Conservation (phyloP, 352 stramenopile genomes). For the Phytophthora hybrid region DNA sequence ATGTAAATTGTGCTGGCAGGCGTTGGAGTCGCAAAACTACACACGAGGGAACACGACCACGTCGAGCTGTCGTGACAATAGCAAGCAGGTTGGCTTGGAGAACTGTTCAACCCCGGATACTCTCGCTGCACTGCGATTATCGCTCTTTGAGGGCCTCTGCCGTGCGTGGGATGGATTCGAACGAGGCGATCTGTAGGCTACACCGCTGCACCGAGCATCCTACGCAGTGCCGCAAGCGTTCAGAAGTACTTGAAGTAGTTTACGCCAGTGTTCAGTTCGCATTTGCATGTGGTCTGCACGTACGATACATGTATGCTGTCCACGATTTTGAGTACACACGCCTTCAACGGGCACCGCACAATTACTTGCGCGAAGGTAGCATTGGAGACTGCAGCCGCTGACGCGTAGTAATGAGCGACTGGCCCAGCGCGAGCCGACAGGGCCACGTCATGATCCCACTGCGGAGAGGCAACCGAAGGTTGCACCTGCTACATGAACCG, state of each 20-base stretch:
- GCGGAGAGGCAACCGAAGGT: neutral
- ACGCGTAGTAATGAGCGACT: constrained; percentile 6
- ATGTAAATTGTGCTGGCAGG: neutral
- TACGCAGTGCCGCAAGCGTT: neutral
- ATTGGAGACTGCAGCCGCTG: neutral
- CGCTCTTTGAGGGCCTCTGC: constrained; percentile 17
- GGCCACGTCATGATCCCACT: neutral
- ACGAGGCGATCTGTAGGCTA: constrained; percentile 23
- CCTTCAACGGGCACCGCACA: constrained; percentile 1
- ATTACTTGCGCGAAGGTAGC: neutral
- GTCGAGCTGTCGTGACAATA: constrained; percentile 13
- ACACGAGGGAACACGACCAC: constrained; percentile 18
- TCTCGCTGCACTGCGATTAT: neutral
- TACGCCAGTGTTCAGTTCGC: constrained; percentile 22
- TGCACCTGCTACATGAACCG: neutral
- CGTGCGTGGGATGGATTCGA: constrained; percentile 29
- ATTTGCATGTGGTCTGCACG: neutral
- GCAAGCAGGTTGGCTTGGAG: neutral
- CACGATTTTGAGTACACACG: neutral
- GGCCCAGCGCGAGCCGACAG: neutral
- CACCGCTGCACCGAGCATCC: constrained; percentile 7
- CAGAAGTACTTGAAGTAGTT: neutral
- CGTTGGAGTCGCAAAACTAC: neutral
- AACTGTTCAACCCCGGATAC: neutral
- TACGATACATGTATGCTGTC: neutral